Base-by-base conservation (phyloP, 1,139 yeast species). In the Geotrichum candidum region DNA sequence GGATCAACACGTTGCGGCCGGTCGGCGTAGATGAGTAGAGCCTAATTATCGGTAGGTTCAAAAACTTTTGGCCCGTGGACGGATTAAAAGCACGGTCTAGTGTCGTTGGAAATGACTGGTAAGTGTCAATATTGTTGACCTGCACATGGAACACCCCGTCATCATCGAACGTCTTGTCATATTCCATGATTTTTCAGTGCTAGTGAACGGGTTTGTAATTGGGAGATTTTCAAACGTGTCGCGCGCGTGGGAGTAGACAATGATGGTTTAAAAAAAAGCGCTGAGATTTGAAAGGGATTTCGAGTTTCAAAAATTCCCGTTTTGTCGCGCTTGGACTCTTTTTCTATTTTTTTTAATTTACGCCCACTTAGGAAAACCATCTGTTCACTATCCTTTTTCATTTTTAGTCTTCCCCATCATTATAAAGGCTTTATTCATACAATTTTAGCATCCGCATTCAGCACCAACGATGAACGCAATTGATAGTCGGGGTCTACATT, bases 1-100 rank as follows among this genome's bases (percentile, higher is more conserved):
- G 97, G 1, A 88, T 79, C 18, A 84, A 70, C 25, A 82, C 77
- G 31, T 82, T 81, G 67, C 82, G 83, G 0, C 87, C 88, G 0
- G 82, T 76, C 0, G 78, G 78, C 0, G 85, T 67, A 15, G 84
- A 80, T 0, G 97, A 97, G 73, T 85, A 94, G 0, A 94, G 75
- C 57, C 99, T 76, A 1, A 91, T 76, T 0, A 90, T 77, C 0
- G 98, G 98, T 0, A 88, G 92, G 54, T 81, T 83, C 1, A 15
- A 56, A 59, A 61, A 64, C 64, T 41, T 63, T 54, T 64, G 66
- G 53, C 57, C 56, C 62, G 45, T 70, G 61, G 55, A 76, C 56
- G 67, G 75, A 66, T 56, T 60, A 35, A 13, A 65, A 18, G 51
- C 61, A 55, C 76, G 73, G 66, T 83, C 87, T 33, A 83, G 65